Percentiles rank a stretch among this genome's conserved stretches.
Evolutionary conservation across 768 basidiomycete genomes (phyloP).

Genomic region (Dentipellis sp.): DNA sequence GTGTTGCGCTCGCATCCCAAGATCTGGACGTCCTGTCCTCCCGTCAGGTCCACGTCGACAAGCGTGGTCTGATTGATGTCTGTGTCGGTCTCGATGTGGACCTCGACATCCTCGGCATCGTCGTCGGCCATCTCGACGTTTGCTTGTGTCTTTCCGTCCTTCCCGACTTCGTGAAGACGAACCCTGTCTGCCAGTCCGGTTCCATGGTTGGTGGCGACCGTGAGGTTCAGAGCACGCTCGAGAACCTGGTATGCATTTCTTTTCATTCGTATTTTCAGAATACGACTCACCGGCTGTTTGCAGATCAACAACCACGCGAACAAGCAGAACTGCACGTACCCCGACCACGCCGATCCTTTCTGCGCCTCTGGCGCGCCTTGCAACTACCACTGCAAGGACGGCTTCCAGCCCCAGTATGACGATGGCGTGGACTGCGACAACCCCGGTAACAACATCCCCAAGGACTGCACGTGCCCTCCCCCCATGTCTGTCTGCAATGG

Average conservation of each 20-base stretch:
- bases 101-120: constrained; percentile 5
- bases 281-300: not conserved
- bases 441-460: constrained; percentile 7
- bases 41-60: not conserved
- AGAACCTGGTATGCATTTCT: constrained; percentile 15
- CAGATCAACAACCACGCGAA: constrained; percentile 19
- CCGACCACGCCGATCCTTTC: constrained; percentile 18
- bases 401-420: constrained; percentile 13
- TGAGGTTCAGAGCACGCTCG: constrained; percentile 17
- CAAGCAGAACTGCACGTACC: constrained; percentile 22
- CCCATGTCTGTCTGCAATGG: constrained; percentile 22
- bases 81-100: constrained; percentile 9
- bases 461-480: constrained; percentile 21
- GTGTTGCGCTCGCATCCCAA: not conserved
- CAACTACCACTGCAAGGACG: constrained; percentile 21
- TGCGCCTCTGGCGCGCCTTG: constrained; percentile 18
- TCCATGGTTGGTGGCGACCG: constrained; percentile 16
- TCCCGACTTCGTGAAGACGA: constrained; percentile 16
- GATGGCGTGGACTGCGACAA: constrained; percentile 6
- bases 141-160: constrained; percentile 23
- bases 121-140: constrained; percentile 20
- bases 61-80: constrained; percentile 7
- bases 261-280: not conserved
- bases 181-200: constrained; percentile 17
- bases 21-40: not conserved